Evolutionary conservation across 2,329 filamentous ascomycete genomes (phyloP), one percentile per base, ranked within the genome.

Genomic region (Stagonosporopsis rhizophila): DNA sequence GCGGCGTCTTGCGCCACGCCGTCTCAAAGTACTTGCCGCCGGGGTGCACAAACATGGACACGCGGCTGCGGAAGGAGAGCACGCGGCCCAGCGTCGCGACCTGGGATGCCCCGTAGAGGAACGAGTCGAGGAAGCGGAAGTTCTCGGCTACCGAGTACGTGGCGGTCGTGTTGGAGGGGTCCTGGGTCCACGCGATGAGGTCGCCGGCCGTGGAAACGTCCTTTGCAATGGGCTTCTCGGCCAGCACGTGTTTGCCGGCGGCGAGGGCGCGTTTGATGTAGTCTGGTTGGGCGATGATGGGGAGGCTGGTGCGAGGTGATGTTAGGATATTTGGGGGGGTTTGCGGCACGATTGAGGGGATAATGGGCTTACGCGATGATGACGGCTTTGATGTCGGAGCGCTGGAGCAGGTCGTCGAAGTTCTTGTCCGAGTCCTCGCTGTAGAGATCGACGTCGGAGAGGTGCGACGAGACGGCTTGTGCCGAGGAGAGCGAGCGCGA

Each of bases 211-310:
- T 77, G 1, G 79, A 77, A 8, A 88, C 75, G 61, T 89, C 85
- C 61, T 84, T 82, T 2, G 85, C 87, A 37, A 90, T 80, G 30
- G 88, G 88, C 76, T 90, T 90, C 76, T 90, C 88, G 15, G 84
- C 84, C 2, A 90, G 78, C 7, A 90, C 87, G 68, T 90, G 87
- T 74, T 90, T 91, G 23, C 87, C 86, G 1, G 86, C 87, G n/a
- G 75, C 69, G 17, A 90, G 76, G 0, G 85, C 85, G 59, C 81
- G 80, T 59, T 83, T 79, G 66, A 90, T 83, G 64, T 83, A 82
- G 12, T 74, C 74, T 2, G 87, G 85, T 70, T 90, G 87, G 34
- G 77, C 77, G 44, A 80, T 69, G 68, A 90, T 90, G 30, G 88
- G 87, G 34, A 90, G 78, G 3, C 81, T 82, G 23, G 12, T n/a